These are phyloP conservation scores for Epicoccum sorghinum DNA, from an alignment of 2,329 filamentous ascomycete species.

Conservation along the genomic window DNA sequence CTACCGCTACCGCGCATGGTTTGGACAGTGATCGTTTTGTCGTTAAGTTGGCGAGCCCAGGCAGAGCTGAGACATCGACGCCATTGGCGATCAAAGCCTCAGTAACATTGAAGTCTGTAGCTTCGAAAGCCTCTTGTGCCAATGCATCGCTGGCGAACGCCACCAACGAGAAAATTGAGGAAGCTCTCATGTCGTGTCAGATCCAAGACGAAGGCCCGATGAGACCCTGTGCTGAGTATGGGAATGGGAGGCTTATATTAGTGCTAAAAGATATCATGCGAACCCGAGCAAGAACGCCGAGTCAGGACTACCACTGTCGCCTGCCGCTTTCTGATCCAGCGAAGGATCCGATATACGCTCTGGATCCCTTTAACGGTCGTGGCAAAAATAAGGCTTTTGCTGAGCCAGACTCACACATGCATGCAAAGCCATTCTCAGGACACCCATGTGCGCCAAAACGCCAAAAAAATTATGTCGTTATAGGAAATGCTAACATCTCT, in stretches of 20 bases:
- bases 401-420: not conserved
- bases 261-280: not conserved
- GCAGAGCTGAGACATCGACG: constrained; percentile 16
- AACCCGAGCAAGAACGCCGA: not conserved
- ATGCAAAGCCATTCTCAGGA: not conserved
- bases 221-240: not conserved
- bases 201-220: not conserved
- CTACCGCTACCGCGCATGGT: not conserved
- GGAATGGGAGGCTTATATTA: not conserved
- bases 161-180: not conserved
- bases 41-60: constrained; percentile 5
- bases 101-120: constrained; percentile 17
- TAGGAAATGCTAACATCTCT: not conserved
- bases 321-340: not conserved
- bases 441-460: not conserved
- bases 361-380: not conserved
- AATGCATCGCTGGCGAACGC: not conserved
- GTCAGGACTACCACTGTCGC: not conserved
- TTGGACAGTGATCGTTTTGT: not conserved
- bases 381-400: not conserved
- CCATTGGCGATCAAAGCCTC: constrained; percentile 15
- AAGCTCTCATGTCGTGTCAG: not conserved
- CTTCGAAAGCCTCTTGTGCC: constrained; percentile 9
- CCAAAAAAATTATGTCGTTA: not conserved
- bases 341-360: not conserved